A percentile compares a stretch with the other conserved stretches of the same genome.
phyloP scores from a whole-genome alignment of 2,329 filamentous ascomycete species.

The Chrysoporthe puriensis region DNA sequence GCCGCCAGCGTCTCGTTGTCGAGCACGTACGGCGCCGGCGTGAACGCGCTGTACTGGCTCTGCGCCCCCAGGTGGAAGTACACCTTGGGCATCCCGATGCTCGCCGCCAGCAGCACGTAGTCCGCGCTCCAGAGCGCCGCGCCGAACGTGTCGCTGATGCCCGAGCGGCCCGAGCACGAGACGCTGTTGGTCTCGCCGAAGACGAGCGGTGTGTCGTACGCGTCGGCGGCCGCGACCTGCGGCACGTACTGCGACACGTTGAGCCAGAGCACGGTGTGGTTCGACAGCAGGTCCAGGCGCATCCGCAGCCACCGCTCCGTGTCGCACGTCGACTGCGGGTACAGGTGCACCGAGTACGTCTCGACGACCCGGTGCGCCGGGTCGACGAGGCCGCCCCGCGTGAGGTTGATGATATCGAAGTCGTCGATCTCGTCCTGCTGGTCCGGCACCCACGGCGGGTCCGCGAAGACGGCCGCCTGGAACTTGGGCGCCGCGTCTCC shows the following conservation, averaged over 20 bases:
- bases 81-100: constrained; percentile 40
- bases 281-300: constrained; percentile 39
- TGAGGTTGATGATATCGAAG: constrained; percentile 41
- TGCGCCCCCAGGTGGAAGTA: constrained; percentile 46
- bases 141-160: constrained; percentile 51
- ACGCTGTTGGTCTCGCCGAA: constrained; percentile 53
- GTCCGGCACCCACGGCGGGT: constrained; percentile 41
- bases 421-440: constrained; percentile 43
- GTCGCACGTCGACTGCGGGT: constrained; percentile 40
- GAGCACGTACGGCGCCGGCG: constrained; percentile 33
- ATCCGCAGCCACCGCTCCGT: constrained; percentile 38
- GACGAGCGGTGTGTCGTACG: constrained; percentile 42
- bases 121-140: constrained; percentile 54
- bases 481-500: constrained; percentile 34
- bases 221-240: constrained; percentile 34
- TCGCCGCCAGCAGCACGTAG: constrained; percentile 44
- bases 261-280: constrained; percentile 35
- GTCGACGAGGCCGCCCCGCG: constrained; percentile 28
- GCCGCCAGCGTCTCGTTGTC: constrained; percentile 38
- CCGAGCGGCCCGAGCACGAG: constrained; percentile 43
- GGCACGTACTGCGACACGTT: constrained; percentile 37
- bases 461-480: constrained; percentile 41
- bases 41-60: constrained; percentile 27
- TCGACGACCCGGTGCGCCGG: constrained; percentile 30
- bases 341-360: constrained; percentile 36